Evolutionary conservation across 1,139 yeast species (phyloP), one percentile per base, ranked within the genome.

Genomic region (Diutina rugosa): DNA sequence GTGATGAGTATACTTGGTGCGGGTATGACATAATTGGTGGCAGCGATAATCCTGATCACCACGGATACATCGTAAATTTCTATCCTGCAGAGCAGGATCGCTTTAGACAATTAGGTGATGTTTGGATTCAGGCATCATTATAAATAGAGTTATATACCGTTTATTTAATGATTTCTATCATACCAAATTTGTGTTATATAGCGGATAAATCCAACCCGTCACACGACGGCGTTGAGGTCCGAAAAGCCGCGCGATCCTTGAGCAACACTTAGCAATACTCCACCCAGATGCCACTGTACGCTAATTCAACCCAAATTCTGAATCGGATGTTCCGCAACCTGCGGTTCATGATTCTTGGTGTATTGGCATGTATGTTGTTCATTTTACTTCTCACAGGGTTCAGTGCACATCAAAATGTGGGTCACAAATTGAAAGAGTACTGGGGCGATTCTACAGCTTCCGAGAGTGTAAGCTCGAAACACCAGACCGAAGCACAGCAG

Each of bases 1-100:
- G 77, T 59, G 59, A 64, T 55, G 71, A 71, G 5, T 72, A 72
- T 58, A 68, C 72, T 6, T 72, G 77, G 77, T 72, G 77, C 62
- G 76, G 69, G 1, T 72, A 71, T 58, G 69, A 72, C 16, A 65
- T 67, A 55, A 65, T 71, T 35, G 77, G 75, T 3, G 69, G 68
- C 4, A 49, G 53, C 32, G 45, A 30, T 7, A 49, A 49, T 10
- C 53, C 53, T 8, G 53, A 49, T 18, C 53, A 49, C 44, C 41
- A 32, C 7, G 53, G 53, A n/a, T 12, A 18, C 28, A 6, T 49
- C 7, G 32, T 49, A 29, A n/a, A n/a, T 5, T 49, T 49, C 9
- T 18, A 9, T 6, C n/a, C 32, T 6, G 53, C 32, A 6, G 53
- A 49, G 16, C 53, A 12, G 29, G 16, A 49, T 8, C 35, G 21